These are phyloP conservation scores for Vitellaria paradoxa DNA, from an alignment of 179 eudicot species.

Conservation along the genomic window DNA sequence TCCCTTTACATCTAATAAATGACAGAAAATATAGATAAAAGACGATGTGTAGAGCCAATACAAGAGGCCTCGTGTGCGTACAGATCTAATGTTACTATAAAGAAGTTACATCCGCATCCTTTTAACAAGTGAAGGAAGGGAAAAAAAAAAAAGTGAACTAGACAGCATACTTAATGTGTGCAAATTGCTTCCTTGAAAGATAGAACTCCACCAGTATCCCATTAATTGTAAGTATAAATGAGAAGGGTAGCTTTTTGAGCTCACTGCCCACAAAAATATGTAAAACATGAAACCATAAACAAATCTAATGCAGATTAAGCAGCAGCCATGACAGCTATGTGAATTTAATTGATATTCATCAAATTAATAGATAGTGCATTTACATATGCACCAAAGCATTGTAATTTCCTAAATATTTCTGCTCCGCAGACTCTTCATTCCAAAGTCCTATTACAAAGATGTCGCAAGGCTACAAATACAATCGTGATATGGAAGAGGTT, in stretches of 20 bases:
- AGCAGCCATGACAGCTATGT: not conserved
- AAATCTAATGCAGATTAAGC: not conserved
- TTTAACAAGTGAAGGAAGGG: no score
- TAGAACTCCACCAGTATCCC: not conserved
- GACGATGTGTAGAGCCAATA: not conserved
- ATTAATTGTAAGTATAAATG: not conserved
- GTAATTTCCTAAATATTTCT: not conserved
- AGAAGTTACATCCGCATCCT: constrained; percentile 3
- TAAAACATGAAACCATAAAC: not conserved
- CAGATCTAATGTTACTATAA: not conserved
- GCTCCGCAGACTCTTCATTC: not conserved
- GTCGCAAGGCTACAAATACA: not conserved
- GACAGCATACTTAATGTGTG: not conserved
- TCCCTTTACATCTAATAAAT: not conserved
- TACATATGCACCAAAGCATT: not conserved
- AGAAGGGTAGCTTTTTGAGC: not conserved
- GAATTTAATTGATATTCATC: not conserved
- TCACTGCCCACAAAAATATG: not conserved
- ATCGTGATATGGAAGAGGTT: not conserved
- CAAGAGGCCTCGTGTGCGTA: not conserved
- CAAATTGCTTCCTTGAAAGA: not conserved
- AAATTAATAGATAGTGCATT: not conserved
- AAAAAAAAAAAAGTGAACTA: no score
- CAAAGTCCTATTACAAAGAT: not conserved
- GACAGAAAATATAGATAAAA: not conserved